Evolutionary conservation across 352 stramenopile species (phyloP).

Genomic region (Elongisporangium undulatum): DNA sequence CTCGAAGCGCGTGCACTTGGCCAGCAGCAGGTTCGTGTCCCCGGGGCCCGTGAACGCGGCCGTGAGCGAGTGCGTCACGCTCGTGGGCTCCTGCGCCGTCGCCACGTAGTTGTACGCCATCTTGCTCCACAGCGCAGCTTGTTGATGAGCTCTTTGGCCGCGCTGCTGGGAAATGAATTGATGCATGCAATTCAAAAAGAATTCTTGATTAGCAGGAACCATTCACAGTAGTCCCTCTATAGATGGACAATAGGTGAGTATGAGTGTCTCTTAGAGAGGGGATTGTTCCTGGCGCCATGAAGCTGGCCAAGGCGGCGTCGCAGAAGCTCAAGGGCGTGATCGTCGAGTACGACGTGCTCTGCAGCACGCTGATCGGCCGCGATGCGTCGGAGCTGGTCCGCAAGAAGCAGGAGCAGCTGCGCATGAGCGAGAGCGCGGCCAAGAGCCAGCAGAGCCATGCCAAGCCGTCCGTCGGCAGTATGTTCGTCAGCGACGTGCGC

Average conservation of each 20-base stretch:
- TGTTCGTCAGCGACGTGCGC: slow-evolving; percentile 64
- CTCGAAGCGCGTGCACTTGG: slow-evolving; percentile 88
- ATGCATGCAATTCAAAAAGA: neutral
- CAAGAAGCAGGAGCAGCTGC: slow-evolving; percentile 19
- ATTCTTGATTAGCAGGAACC: neutral
- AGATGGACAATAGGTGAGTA: neutral
- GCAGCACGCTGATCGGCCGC: slow-evolving; percentile 55
- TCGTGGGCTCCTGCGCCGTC: slow-evolving; percentile 91
- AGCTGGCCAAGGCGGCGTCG: slow-evolving; percentile 58
- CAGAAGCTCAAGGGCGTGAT: slow-evolving; percentile 75
- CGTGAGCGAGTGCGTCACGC: slow-evolving; percentile 91
- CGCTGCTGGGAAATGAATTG: neutral
- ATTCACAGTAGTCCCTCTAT: neutral
- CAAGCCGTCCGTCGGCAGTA: slow-evolving; percentile 29
- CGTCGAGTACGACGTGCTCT: slow-evolving; percentile 77
- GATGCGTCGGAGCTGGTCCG: slow-evolving; percentile 28
- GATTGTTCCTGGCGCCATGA: slow-evolving; percentile 33
- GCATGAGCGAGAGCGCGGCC: slow-evolving; percentile 6
- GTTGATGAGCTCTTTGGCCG: neutral
- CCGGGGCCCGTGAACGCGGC: slow-evolving; percentile 82
- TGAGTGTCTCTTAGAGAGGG: neutral
- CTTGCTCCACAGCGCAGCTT: neutral
- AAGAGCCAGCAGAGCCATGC: slow-evolving; percentile 12
- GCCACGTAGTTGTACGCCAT: slow-evolving; percentile 93
- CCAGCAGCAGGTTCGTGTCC: slow-evolving; percentile 89